A percentile compares a stretch with the other conserved stretches of the same genome.
Conservation (phyloP, 164 flowering plant species). For the Nymphaea colorata region DNA sequence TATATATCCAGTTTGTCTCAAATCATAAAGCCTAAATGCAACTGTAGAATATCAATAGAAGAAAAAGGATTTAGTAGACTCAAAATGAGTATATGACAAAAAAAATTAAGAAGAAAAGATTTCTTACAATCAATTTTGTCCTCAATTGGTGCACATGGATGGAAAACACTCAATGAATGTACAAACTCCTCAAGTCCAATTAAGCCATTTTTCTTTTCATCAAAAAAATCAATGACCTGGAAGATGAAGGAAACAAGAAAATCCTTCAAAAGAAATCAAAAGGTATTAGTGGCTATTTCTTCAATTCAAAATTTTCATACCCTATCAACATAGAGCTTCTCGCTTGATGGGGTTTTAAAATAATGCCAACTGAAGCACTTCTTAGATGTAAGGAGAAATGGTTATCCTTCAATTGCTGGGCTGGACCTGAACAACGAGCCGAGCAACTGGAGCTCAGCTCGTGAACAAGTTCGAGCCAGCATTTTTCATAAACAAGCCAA, state of each 20-base stretch:
- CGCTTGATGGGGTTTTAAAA: no score
- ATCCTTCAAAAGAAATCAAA: no score
- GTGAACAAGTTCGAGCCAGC: no score
- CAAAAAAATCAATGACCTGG: conserved; percentile 80
- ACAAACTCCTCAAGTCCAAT: conserved; percentile 84
- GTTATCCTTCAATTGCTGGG: no score
- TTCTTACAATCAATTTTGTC: conserved; percentile 73
- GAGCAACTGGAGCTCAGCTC: no score
- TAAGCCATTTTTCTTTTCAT: conserved; percentile 74
- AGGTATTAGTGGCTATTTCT: no score
- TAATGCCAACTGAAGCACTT: no score
- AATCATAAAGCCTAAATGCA: conserved; percentile 75
- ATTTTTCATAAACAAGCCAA: no score
- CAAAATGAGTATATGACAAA: not conserved
- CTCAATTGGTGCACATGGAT: conserved; percentile 60
- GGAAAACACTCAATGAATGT: conserved; percentile 69
- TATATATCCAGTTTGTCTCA: conserved; percentile 71
- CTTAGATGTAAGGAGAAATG: no score
- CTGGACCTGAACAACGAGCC: no score
- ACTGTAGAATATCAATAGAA: conserved; percentile 35
- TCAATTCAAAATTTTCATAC: no score
- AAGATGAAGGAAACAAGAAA: not conserved
- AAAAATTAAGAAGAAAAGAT: not conserved
- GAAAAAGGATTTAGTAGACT: not conserved
- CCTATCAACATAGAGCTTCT: no score